Evolutionary conservation across 441 rosid genomes (phyloP).

Genomic region (Adansonia rubrostipa): DNA sequence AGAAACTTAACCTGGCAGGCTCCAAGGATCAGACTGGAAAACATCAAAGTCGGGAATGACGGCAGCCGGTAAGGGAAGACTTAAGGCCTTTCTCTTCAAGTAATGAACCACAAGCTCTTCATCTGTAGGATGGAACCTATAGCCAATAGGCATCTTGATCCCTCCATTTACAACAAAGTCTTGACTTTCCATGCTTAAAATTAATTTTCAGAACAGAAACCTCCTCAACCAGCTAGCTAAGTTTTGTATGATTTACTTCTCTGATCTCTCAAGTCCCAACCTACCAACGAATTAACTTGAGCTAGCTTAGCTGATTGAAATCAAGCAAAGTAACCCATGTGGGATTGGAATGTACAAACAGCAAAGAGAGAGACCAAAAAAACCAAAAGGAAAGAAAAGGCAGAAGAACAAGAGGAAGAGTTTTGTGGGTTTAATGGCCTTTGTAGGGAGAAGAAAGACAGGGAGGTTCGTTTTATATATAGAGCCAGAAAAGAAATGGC

Average conservation of each 20-base stretch:
- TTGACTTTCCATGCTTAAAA: conserved; percentile 23
- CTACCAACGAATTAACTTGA: conserved; percentile 23
- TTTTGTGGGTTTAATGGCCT: not conserved
- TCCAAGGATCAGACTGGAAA: conserved; percentile 51
- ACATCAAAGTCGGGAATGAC: conserved; percentile 58
- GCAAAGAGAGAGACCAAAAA: not conserved
- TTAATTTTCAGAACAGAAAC: not conserved
- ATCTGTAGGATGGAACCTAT: conserved; percentile 54
- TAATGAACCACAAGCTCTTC: conserved; percentile 58
- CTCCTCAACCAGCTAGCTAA: not conserved
- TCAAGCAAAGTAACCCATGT: conserved; percentile 27
- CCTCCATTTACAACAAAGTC: conserved; percentile 42
- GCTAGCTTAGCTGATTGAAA: conserved; percentile 23
- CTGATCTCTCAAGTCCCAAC: not conserved
- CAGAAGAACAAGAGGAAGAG: conserved; percentile 5
- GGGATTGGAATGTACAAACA: not conserved
- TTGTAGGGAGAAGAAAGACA: conserved; percentile 20
- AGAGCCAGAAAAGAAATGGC: not conserved
- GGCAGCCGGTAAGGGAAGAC: conserved; percentile 48
- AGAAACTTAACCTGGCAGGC: conserved; percentile 45
- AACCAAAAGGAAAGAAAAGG: conserved; percentile 11
- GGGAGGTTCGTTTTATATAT: conserved; percentile 10
- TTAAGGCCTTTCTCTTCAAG: conserved; percentile 45
- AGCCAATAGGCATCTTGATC: conserved; percentile 51
- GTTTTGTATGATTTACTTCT: not conserved